Base-by-base conservation (phyloP, 2,329 filamentous ascomycete species). In the Capronia epimyces region DNA sequence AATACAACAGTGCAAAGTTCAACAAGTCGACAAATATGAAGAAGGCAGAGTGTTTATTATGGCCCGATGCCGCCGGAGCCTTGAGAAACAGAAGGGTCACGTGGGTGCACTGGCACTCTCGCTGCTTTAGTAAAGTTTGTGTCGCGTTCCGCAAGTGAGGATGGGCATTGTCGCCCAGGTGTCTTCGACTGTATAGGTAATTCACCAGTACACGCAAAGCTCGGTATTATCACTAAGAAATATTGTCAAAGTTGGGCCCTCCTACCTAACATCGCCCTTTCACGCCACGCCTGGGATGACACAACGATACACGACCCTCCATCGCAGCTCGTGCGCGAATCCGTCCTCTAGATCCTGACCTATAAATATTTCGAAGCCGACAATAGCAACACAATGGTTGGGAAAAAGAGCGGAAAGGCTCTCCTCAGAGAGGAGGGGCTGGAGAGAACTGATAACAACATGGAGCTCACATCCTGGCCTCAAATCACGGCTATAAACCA, bases 361-460 rank as follows among this genome's bases (percentile, higher is more conserved):
- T 16, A 8, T 7, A 37, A 12, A 5, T 8, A 22, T 12, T 18
- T 15, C 16, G 9, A 10, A 42, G 3, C 21, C 9, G 13, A 22
- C 20, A 13, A 5, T 3, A 15, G 36, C 21, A 18, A 16, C 13
- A 59, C 46, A 40, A 83, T 84, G 81, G 81, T 83, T 37, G 80
- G 79, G 57, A 84, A 84, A 67, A 84, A 83, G 63, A 83, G 80
- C 29, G 79, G 79, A 80, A 85, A 66, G 73, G 60, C 57, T 18
- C 59, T 61, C 50, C 52, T 60, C n/a, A 50, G 58, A 31, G 58
- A 60, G 50, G 60, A 62, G 42, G 59, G 93, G 60, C 82, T 98
- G 59, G 89, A 95, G 73, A 82, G 91, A 66, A 97, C 93, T 54
- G 93, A 98, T 75, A 98, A 98, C 80, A 90, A 91, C 72, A 91